Percentiles rank a stretch among this genome's conserved stretches.
These are phyloP conservation scores for Russula brevipes DNA, from an alignment of 768 basidiomycete genomes.

Conservation along the genomic window DNA sequence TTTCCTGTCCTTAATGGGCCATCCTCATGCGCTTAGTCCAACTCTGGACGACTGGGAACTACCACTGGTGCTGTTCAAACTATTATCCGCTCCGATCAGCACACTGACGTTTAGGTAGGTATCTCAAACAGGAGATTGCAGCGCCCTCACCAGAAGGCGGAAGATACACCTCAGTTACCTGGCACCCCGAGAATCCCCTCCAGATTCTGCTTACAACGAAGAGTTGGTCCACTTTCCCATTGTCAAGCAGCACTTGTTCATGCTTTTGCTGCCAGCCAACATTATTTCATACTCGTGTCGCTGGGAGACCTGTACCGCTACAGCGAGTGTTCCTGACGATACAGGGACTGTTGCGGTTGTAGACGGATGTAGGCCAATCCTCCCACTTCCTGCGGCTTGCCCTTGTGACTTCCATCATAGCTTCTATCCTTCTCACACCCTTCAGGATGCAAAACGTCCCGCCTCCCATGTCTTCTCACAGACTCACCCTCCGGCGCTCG, in stretches of 20 bases:
- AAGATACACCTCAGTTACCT: constrained; percentile 68
- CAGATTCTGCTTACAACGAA: constrained; percentile 60
- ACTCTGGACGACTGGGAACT: constrained; percentile 91
- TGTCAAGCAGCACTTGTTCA: not conserved
- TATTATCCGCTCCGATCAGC: not conserved
- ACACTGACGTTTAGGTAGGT: constrained; percentile 44
- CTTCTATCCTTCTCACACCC: constrained; percentile 75
- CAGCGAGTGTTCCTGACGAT: constrained; percentile 56
- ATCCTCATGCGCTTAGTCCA: constrained; percentile 54
- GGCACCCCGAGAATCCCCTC: constrained; percentile 83
- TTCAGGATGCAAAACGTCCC: constrained; percentile 93
- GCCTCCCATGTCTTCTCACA: constrained; percentile 90
- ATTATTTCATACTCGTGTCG: constrained; percentile 58
- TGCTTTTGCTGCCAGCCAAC: constrained; percentile 35
- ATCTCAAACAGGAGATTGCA: constrained; percentile 84
- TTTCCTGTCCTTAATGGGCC: constrained; percentile 8
- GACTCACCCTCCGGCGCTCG: constrained; percentile 32
- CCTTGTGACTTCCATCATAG: constrained; percentile 37
- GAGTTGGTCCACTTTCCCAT: constrained; percentile 40
- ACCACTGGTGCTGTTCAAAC: constrained; percentile 64
- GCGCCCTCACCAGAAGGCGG: constrained; percentile 37
- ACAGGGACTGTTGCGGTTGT: constrained; percentile 85
- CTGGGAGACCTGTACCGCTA: constrained; percentile 75
- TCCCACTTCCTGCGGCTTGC: not conserved
- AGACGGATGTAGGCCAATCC: constrained; percentile 68